Evolutionary conservation across 2,329 filamentous ascomycete genomes (phyloP).

Genomic region (Cercospora sesami): DNA sequence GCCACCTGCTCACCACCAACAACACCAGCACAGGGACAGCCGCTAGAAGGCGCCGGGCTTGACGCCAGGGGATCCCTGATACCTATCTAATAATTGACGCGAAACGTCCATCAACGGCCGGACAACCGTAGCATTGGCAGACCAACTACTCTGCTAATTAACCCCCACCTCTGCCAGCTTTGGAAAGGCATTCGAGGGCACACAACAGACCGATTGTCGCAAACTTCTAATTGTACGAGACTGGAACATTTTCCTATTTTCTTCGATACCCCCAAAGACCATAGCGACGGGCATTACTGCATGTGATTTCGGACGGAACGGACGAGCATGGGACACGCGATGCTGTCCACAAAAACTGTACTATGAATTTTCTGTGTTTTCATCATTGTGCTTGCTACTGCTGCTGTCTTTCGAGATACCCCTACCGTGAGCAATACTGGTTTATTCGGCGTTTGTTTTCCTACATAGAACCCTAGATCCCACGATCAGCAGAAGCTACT

Average conservation of each 20-base stretch:
- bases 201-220: background rate
- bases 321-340: background rate
- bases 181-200: background rate
- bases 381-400: background rate
- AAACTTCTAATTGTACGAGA: constrained; percentile 9
- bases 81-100: background rate
- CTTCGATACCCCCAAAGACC: constrained; percentile 13
- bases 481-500: background rate
- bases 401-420: constrained; percentile 6
- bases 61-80: background rate
- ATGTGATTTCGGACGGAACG: constrained; percentile 3
- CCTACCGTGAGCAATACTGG: background rate
- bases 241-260: constrained; percentile 4
- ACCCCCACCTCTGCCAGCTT: background rate
- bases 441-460: background rate
- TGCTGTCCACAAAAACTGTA: background rate
- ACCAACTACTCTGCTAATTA: background rate
- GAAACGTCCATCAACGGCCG: background rate
- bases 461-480: constrained; percentile 2
- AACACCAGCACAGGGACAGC: constrained; percentile 12
- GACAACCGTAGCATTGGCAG: constrained; percentile 8
- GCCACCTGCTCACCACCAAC: background rate
- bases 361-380: background rate
- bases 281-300: constrained; percentile 15
- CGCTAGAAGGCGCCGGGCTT: constrained; percentile 1